These are phyloP conservation scores for Obelidium mucronatum DNA, from an alignment of 192 early-diverging fungal species.

Conservation along the genomic window DNA sequence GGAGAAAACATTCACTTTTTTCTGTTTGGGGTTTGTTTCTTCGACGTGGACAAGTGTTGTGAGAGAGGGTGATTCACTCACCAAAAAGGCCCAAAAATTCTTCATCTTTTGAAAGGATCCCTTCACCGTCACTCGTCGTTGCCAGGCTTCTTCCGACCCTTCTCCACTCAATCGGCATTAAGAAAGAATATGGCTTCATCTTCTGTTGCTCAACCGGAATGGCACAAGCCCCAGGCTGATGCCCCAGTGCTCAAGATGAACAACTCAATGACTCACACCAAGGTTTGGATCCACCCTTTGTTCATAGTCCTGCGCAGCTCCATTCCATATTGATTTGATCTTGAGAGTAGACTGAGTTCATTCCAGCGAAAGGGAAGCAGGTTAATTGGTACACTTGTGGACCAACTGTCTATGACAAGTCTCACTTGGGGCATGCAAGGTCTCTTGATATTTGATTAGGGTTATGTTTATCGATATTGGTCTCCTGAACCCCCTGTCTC, in stretches of 20 bases:
- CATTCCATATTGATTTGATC: not conserved
- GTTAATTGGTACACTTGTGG: conserved; percentile 99
- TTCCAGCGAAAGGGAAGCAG: conserved; percentile 78
- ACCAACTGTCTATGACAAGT: conserved; percentile 95
- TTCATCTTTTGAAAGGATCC: too few relatives aligned
- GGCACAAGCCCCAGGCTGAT: conserved; percentile 61
- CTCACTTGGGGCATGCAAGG: conserved; percentile 97
- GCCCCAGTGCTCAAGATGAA: conserved; percentile 70
- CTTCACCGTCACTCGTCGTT: too few relatives aligned
- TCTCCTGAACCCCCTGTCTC: not conserved
- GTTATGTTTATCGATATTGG: too few relatives aligned
- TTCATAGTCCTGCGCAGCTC: not conserved
- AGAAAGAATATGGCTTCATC: too few relatives aligned
- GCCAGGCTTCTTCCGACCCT: too few relatives aligned
- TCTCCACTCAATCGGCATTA: too few relatives aligned
- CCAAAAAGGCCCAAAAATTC: too few relatives aligned
- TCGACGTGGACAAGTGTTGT: too few relatives aligned
- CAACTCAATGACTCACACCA: conserved; percentile 89
- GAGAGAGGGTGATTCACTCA: too few relatives aligned
- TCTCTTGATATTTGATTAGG: too few relatives aligned
- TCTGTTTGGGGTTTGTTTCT: too few relatives aligned
- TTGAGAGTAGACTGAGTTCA: conserved; percentile 79
- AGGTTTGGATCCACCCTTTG: conserved; percentile 55
- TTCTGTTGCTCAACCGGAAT: conserved; percentile 80
- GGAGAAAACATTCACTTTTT: too few relatives aligned